phyloP scores from a whole-genome alignment of 1,139 yeast species.

The Saccharomycopsis hybrid region DNA sequence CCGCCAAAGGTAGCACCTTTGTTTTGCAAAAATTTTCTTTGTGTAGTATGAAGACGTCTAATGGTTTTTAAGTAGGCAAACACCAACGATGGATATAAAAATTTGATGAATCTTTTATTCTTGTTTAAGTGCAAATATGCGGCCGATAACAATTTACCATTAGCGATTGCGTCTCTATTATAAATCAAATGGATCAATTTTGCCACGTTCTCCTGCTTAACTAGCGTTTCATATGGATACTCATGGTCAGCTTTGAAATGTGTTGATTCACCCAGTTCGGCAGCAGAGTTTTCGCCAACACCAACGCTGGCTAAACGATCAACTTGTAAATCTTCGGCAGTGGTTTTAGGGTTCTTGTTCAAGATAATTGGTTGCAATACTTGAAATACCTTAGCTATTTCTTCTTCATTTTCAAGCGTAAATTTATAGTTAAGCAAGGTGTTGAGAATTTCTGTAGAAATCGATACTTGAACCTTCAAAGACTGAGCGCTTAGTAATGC shows the following conservation, averaged over 20 bases:
- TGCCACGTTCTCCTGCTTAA: constrained; percentile 64
- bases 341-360: constrained; percentile 11
- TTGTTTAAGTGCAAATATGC: constrained; percentile 43
- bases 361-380: constrained; percentile 24
- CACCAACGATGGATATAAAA: constrained; percentile 72
- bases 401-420: constrained; percentile 24
- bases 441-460: constrained; percentile 26
- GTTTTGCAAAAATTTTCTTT: constrained; percentile 22
- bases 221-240: constrained; percentile 32
- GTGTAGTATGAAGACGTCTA: constrained; percentile 40
- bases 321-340: constrained; percentile 17
- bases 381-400: constrained; percentile 25
- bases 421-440: constrained; percentile 24
- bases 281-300: neutral
- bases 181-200: constrained; percentile 61
- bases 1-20: constrained; percentile 6
- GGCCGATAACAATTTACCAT: constrained; percentile 49
- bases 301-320: neutral
- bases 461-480: constrained; percentile 23
- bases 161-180: constrained; percentile 43
- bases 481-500: constrained; percentile 26
- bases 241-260: constrained; percentile 14
- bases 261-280: too few species aligned
- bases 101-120: constrained; percentile 48
- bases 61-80: constrained; percentile 53